Base-by-base conservation (phyloP, 2,329 filamentous ascomycete species). In the Gliomastix tumulicola region DNA sequence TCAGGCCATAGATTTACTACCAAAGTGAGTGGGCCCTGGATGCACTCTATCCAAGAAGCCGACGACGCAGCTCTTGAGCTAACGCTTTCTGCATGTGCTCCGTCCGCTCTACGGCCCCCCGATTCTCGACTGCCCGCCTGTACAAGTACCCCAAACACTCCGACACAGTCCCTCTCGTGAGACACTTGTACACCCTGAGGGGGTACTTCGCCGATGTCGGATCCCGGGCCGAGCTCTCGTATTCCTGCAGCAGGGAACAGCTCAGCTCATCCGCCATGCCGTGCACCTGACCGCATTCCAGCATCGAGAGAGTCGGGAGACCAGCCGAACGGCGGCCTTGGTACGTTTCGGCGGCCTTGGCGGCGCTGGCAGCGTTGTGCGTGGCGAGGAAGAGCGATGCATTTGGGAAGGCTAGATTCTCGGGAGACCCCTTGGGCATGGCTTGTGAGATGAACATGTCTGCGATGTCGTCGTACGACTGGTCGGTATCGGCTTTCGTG, bases 261-360 rank as follows among this genome's bases (percentile, higher is more conserved):
- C 82, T 88, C 35, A 96, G 79, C 55, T 96, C 89, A 49, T 96
- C 90, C 2, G 90, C 90, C 90, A 97, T 97, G 28, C 90, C 89
- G 65, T 90, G 84, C 2, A 96, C 74, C 63, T 96, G 89, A 4
- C 84, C 66, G 33, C 69, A 76, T 30, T 48, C 59, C 6, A 74
- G 56, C 1, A 49, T 43, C 3, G 56, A 50, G 5, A 28, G 25
- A 7, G 15, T 30, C 0, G 34, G 41, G 4, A 60, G 54, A 18
- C 83, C 84, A 34, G 75, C 72, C 3, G 74, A 82, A 22, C 84
- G 53, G 39, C 71, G 71, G 43, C 81, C 71, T 27, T 72, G 70
- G 58, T 88, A 88, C 8, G 74, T 47, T 3, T 53, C 55, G 28
- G 65, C 63, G 3, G 68, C 70, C 2, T 64, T 63, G 23, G 57